Evolutionary conservation across 805 yeast species (phyloP), one percentile per base, ranked within the genome.

Genomic region (Starmerella lactis-condensi): DNA sequence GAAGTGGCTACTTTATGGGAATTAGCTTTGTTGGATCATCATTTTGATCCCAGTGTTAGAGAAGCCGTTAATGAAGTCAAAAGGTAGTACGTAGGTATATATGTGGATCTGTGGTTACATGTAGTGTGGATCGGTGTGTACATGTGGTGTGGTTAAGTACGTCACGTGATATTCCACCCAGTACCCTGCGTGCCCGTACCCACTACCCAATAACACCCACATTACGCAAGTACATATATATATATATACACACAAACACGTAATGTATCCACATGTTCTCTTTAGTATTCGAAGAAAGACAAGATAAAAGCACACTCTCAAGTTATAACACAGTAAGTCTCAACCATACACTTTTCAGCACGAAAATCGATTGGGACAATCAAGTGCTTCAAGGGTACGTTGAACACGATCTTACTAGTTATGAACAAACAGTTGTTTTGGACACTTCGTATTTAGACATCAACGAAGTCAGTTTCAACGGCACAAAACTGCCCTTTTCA

Each of bases 1-100:
- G 85, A 75, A 26, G 89, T 85, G 12, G 91, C 95, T 2, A 75
- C 82, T 0, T 55, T 85, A 22, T 89, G 93, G 93, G 98, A 89
- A 48, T 69, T 72, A 31, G 72, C 72, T 5, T 53, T 85, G 24
- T 57, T 89, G 34, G 75, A 73, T 35, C 68, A 71, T 39, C 96
- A 89, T 53, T 89, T 78, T 49, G 68, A 81, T 38, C 92, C 93
- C 2, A 55, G 66, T 35, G 78, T 83, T n/a, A 64, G 72, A 15
- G 74, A 72, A 44, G 83, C 81, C 11, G 67, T n/a, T n/a, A n/a
- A n/a, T n/a, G n/a, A n/a, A n/a, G n/a, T n/a, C n/a, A n/a, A n/a
- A n/a, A n/a, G n/a, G n/a, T n/a, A n/a, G n/a, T n/a, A n/a, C n/a
- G n/a, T n/a, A n/a, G n/a, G n/a, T n/a, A n/a, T n/a, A n/a, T n/a